phyloP scores from a whole-genome alignment of 1,139 yeast genomes.

The Pichia sp. region DNA sequence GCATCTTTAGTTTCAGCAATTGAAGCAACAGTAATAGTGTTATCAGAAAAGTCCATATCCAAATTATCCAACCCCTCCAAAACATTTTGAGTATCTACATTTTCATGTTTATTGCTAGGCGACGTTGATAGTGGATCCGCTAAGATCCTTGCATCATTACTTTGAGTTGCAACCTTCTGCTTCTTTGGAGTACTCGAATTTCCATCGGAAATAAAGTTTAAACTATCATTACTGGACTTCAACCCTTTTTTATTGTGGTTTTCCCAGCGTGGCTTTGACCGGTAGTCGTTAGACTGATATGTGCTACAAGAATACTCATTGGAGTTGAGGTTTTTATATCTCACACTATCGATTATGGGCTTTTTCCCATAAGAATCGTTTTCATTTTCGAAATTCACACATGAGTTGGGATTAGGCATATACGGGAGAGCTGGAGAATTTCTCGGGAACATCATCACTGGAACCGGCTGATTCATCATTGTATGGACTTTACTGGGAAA shows the following conservation, averaged over 20 bases:
- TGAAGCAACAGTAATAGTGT: background rate
- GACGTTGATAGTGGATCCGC: background rate
- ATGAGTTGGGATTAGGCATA: background rate
- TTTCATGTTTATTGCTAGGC: background rate
- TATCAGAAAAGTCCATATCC: slow-evolving; percentile 1
- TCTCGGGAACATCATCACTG: background rate
- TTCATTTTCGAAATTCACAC: background rate
- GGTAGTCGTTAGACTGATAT: background rate
- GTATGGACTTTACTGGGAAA: background rate
- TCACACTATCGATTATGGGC: background rate
- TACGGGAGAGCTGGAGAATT: background rate
- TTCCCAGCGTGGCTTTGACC: background rate
- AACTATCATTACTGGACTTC: background rate
- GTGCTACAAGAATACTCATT: background rate
- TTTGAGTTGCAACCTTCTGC: background rate
- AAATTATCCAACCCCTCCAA: slow-evolving; percentile 10
- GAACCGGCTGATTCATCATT: background rate
- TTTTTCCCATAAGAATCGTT: background rate
- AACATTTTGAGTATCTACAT: slow-evolving; percentile 9
- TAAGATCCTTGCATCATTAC: background rate
- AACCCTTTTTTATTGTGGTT: background rate
- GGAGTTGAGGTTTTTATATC: background rate
- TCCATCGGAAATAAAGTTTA: background rate
- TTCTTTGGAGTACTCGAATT: slow-evolving; percentile 11
- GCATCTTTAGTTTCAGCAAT: background rate